Evolutionary conservation across 805 yeast genomes (phyloP).

Genomic region (Saturnispora diversa): DNA sequence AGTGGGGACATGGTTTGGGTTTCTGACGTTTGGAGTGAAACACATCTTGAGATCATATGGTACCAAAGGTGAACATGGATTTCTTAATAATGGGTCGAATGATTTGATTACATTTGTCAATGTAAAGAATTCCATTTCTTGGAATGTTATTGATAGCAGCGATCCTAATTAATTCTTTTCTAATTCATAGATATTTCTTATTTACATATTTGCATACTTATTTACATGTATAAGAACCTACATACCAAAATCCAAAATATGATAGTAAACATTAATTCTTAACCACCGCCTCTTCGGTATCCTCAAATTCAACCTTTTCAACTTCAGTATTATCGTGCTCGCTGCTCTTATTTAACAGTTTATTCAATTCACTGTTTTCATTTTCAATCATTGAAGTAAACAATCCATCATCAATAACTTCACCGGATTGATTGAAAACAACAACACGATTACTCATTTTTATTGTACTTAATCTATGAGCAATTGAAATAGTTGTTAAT

Average conservation of each 20-base stretch:
- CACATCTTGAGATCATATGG: slow-evolving; percentile 25
- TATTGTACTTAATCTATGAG: slow-evolving; percentile 86
- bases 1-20: slow-evolving; percentile 22
- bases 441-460: slow-evolving; percentile 72
- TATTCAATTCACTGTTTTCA: slow-evolving; percentile 38
- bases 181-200: neutral
- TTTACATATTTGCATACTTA: neutral
- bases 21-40: slow-evolving; percentile 24
- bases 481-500: slow-evolving; percentile 77
- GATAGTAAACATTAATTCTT: no score
- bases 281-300: slow-evolving; percentile 10
- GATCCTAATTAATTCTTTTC: slow-evolving; percentile 19
- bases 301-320: slow-evolving; percentile 12
- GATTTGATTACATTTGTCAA: slow-evolving; percentile 18
- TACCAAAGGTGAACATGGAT: slow-evolving; percentile 22
- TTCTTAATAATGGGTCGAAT: slow-evolving; percentile 27
- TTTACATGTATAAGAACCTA: slow-evolving; percentile 1
- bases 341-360: slow-evolving; percentile 31
- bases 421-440: slow-evolving; percentile 62
- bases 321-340: slow-evolving; percentile 23
- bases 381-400: slow-evolving; percentile 44
- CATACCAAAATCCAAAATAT: no score
- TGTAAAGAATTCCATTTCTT: slow-evolving; percentile 18
- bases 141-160: slow-evolving; percentile 27
- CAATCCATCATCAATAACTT: slow-evolving; percentile 63